Base-by-base conservation (phyloP, 768 basidiomycete genomes). In the Leccinellum luteum region DNA sequence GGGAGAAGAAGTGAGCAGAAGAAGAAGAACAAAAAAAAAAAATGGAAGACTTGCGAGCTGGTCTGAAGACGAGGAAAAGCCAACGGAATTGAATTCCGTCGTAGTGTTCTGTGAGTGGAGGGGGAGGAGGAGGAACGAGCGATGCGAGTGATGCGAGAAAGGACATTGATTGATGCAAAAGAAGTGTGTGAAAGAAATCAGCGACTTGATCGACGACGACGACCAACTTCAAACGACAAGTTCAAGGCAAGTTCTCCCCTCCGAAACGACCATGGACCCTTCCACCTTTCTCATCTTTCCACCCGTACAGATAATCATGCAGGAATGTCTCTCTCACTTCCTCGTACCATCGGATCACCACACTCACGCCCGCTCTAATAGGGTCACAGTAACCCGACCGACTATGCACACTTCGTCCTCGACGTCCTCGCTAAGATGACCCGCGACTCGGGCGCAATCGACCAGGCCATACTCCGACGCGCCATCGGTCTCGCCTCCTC, bases 51-150 rank as follows among this genome's bases (percentile, higher is more conserved):
- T 62, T n/a, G 76, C 86, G 64, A 9, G 87, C 90, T 19, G 94
- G 94, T 44, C 93, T 80, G 75, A 96, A 92, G 35, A 86, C 83
- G 64, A 97, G 74, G 55, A 84, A 76, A 67, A 80, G 86, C 86
- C 88, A 94, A 60, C 74, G 79, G 70, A 78, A 86, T 71, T 97
- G 82, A 48, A 83, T 71, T 19, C 93, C 94, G 34, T 87, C 79
- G 70, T 94, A 97, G 8, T 87, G 76, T 7, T 75, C 73, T 12
- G 78, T 73, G 23, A 66, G 45, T 10, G 44, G 14, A 0, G 48
- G 27, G 1, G 44, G 45, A 4, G 57, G 47, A 6, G 67, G 58
- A 2, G 67, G 56, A 0, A 52, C 21, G 41, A 67, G 12, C 4
- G 25, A 25, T 25, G 28, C 28, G 28, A 28, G 28, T 19, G 61